Percentiles rank a stretch among this genome's conserved stretches.
phyloP scores from a whole-genome alignment of 139 green algal genomes.

The Chlorella sp. region DNA sequence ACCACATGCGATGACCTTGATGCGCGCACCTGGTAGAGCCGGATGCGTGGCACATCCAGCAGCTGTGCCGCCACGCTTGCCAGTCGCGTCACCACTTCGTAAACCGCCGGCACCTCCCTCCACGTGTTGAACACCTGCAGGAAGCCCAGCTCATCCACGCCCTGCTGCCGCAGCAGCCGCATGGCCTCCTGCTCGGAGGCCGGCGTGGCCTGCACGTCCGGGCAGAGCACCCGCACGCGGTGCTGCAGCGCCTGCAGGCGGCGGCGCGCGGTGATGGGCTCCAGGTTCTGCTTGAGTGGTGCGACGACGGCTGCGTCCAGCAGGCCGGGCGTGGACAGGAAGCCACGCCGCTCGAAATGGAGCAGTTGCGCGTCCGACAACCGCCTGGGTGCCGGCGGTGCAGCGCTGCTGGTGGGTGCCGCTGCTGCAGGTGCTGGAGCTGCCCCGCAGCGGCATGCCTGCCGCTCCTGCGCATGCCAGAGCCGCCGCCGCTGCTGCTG shows the following conservation, averaged over 20 bases:
- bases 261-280: background rate
- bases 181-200: background rate
- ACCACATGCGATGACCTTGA: background rate
- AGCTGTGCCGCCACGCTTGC: background rate
- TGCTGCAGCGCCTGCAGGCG: background rate
- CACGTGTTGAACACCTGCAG: background rate
- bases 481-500: too few relatives aligned
- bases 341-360: background rate
- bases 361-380: background rate
- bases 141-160: background rate
- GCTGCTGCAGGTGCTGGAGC: background rate
- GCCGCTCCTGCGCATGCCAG: too few relatives aligned
- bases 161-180: background rate
- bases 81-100: background rate
- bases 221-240: background rate
- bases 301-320: too few relatives aligned
- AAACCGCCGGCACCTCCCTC: background rate
- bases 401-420: background rate
- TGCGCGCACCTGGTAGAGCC: background rate
- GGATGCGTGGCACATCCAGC: background rate
- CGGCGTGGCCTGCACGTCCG: background rate
- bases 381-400: background rate
- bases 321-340: too few relatives aligned
- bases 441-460: too few relatives aligned
- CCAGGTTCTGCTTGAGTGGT: background rate